Conservation (phyloP, 371 early-diverging fungal species). For the Mucor irregularis region DNA sequence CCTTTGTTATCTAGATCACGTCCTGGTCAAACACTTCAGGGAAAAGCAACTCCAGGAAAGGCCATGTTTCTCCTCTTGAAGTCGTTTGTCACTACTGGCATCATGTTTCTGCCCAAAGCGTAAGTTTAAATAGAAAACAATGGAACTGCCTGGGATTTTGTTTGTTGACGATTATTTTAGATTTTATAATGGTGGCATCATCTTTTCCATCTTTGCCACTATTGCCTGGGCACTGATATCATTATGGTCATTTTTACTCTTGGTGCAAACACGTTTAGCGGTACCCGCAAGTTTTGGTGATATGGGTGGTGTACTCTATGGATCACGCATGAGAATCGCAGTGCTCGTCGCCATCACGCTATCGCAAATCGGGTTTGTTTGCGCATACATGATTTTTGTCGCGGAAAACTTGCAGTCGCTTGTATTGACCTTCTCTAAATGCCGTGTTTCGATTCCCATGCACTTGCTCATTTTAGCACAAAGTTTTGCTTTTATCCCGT, state of each 20-base stretch:
- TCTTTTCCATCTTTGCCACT: conserved; percentile 59
- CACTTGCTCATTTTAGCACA: conserved; percentile 71
- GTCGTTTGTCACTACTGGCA: conserved; percentile 88
- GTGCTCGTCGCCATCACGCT: conserved; percentile 81
- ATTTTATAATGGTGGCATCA: conserved; percentile 70
- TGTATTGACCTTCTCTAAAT: conserved; percentile 62
- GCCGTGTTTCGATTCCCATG: conserved; percentile 51
- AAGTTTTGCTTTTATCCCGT: conserved; percentile 75
- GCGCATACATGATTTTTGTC: conserved; percentile 88
- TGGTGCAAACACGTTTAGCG: conserved; percentile 61
- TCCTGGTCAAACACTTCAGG: conserved; percentile 56
- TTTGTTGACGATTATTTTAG: conserved; percentile 31
- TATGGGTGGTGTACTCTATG: conserved; percentile 76
- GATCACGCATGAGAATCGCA: conserved; percentile 65
- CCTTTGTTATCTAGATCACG: conserved; percentile 59
- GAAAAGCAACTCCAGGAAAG: conserved; percentile 76
- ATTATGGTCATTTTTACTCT: conserved; percentile 59
- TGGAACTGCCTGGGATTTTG: background rate
- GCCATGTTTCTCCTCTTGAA: conserved; percentile 84
- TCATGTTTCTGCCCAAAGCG: conserved; percentile 81
- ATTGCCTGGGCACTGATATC: conserved; percentile 59
- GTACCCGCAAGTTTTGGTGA: conserved; percentile 68
- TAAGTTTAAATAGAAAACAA: conserved; percentile 33
- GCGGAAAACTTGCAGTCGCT: conserved; percentile 80
- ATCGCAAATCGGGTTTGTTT: conserved; percentile 85